Evolutionary conservation across 352 stramenopile genomes (phyloP).

Genomic region (Pythium oligandrum): DNA sequence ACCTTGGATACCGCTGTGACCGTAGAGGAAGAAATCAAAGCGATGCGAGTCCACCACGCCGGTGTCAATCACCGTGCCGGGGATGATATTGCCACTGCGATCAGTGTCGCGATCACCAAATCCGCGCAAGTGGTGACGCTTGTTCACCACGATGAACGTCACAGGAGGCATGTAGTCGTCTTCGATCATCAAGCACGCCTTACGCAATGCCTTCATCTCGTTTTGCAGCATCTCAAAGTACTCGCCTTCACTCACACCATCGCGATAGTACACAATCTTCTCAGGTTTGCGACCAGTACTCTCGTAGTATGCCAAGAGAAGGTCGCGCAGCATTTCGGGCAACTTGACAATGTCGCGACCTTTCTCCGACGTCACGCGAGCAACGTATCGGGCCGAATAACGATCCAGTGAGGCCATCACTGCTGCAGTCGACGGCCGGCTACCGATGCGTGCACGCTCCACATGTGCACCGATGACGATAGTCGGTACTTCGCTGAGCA

Average conservation of each 20-base stretch:
- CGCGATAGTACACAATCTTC: conserved; percentile 82
- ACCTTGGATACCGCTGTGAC: conserved; percentile 60
- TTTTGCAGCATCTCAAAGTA: conserved; percentile 67
- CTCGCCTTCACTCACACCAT: conserved; percentile 83
- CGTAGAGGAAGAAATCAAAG: conserved; percentile 71
- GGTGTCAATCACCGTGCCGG: conserved; percentile 53
- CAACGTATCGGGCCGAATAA: conserved; percentile 31
- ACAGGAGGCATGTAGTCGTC: conserved; percentile 42
- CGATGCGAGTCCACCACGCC: conserved; percentile 53
- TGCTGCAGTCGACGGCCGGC: conserved; percentile 37
- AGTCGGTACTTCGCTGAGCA: conserved; percentile 22
- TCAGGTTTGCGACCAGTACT: conserved; percentile 69
- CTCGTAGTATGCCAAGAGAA: conserved; percentile 76
- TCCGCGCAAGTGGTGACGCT: conserved; percentile 61
- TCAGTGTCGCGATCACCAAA: conserved; percentile 34
- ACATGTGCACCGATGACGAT: conserved; percentile 57
- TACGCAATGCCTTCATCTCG: conserved; percentile 47
- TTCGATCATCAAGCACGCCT: conserved; percentile 42
- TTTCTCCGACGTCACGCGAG: conserved; percentile 29
- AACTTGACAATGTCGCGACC: conserved; percentile 39
- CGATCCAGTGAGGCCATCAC: conserved; percentile 53
- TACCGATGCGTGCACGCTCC: conserved; percentile 38
- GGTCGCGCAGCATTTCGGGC: conserved; percentile 54
- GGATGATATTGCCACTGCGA: conserved; percentile 36
- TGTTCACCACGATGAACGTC: conserved; percentile 71